Evolutionary conservation across 805 yeast genomes (phyloP).

Genomic region (Komagataella kurtzmanii): DNA sequence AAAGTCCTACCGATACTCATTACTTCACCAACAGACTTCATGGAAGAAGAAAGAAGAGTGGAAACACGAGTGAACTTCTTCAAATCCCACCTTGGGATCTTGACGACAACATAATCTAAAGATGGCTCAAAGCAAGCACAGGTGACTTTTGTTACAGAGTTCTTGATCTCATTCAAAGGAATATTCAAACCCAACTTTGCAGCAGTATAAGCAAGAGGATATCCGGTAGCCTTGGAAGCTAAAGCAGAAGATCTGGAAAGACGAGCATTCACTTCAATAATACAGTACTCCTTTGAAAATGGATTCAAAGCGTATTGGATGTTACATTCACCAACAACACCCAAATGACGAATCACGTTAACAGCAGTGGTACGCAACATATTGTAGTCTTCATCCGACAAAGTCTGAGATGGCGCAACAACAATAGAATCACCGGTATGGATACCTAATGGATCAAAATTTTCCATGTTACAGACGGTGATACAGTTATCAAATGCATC

Average conservation of each 20-base stretch:
- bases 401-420: constrained; percentile 96
- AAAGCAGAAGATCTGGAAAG: constrained; percentile 96
- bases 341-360: constrained; percentile 90
- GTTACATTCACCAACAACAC: constrained; percentile 99
- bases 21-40: constrained; percentile 99
- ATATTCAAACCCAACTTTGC: constrained; percentile 92
- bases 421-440: constrained; percentile 99
- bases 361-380: constrained; percentile 98
- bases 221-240: constrained; percentile 98
- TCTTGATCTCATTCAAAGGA: constrained; percentile 81
- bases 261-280: constrained; percentile 96
- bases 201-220: constrained; percentile 96
- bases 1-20: constrained; percentile 96
- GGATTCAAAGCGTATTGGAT: constrained; percentile 96
- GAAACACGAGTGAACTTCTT: constrained; percentile 91
- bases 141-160: constrained; percentile 87
- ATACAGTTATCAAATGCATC: constrained; percentile 96
- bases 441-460: constrained; percentile 95
- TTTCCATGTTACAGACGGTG: constrained; percentile 98
- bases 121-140: constrained; percentile 97
- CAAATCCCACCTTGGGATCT: constrained; percentile 98
- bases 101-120: constrained; percentile 89
- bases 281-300: constrained; percentile 85
- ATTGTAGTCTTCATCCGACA: constrained; percentile 93
- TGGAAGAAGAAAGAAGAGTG: constrained; percentile 74